These are phyloP conservation scores for Rhodotorula sp. DNA, from an alignment of 1,284 basidiomycete species.

Conservation along the genomic window DNA sequence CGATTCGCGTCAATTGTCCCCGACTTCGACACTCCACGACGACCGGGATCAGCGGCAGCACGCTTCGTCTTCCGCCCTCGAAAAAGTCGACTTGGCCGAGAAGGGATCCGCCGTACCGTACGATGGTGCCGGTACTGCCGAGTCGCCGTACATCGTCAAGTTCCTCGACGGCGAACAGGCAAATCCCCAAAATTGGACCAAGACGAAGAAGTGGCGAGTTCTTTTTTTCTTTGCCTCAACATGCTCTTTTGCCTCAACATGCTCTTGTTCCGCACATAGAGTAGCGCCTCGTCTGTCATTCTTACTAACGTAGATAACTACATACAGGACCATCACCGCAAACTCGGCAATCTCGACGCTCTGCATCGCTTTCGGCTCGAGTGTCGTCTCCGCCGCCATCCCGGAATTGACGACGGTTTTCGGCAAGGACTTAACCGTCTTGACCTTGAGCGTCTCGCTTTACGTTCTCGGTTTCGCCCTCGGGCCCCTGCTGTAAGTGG, in stretches of 20 bases:
- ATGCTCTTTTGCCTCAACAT: neutral
- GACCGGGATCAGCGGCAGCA: neutral
- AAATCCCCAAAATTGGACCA: slow-evolving; percentile 31
- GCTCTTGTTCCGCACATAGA: no score
- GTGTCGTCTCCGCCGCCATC: slow-evolving; percentile 51
- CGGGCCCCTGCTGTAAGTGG: slow-evolving; percentile 19
- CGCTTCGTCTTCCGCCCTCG: neutral
- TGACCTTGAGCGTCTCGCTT: slow-evolving; percentile 34
- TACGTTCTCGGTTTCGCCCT: slow-evolving; percentile 51
- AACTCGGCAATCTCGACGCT: slow-evolving; percentile 24
- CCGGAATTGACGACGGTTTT: slow-evolving; percentile 56
- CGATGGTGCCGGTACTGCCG: slow-evolving; percentile 34
- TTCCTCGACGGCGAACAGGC: slow-evolving; percentile 25
- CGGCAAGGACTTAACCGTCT: slow-evolving; percentile 52
- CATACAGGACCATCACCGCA: slow-evolving; percentile 18
- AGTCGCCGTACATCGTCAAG: slow-evolving; percentile 35
- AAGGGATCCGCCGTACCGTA: slow-evolving; percentile 7
- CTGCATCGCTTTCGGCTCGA: slow-evolving; percentile 55
- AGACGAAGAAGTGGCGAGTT: slow-evolving; percentile 25
- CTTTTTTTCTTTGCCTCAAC: neutral
- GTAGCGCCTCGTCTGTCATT: neutral
- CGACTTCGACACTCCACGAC: slow-evolving; percentile 24
- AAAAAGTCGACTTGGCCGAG: slow-evolving; percentile 2
- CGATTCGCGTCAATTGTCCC: slow-evolving; percentile 2
- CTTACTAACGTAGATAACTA: neutral